Conservation (phyloP, 176 grass and related monocot genomes). For the Carex kokanica region DNA sequence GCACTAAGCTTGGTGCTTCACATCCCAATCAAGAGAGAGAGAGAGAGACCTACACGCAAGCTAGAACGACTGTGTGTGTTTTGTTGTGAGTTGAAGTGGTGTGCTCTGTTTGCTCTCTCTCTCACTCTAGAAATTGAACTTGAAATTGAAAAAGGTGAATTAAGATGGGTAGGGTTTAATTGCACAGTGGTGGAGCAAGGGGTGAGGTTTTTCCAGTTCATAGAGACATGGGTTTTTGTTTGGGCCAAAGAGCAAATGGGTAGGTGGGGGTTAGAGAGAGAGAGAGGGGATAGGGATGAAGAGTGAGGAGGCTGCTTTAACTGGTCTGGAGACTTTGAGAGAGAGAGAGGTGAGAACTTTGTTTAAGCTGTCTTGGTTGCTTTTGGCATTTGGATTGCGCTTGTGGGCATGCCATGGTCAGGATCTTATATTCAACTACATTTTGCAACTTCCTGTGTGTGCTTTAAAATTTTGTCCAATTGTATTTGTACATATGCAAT, state of each 20-base stretch:
- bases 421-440: not conserved
- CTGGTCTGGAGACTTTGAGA: conserved; percentile 34
- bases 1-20: conserved; percentile 25
- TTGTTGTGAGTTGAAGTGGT: no score
- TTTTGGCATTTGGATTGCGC: conserved; percentile 22
- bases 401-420: conserved; percentile 5
- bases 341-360: conserved; percentile 12
- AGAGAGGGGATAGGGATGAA: conserved; percentile 15
- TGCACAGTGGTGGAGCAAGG: not conserved
- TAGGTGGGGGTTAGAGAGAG: conserved; percentile 4
- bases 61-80: not conserved
- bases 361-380: conserved; percentile 24
- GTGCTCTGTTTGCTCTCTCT: no score
- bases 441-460: not conserved
- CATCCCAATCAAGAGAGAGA: conserved; percentile 20
- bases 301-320: conserved; percentile 27
- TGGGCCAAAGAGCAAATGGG: conserved; percentile 26
- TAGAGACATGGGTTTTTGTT: conserved; percentile 41
- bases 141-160: conserved; percentile 3
- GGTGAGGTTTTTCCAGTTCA: conserved; percentile 13
- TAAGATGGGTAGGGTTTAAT: conserved; percentile 19
- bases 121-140: not conserved
- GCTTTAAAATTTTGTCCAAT: not conserved
- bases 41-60: conserved; percentile 26
- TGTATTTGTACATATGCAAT: not conserved